Evolutionary conservation across 2,329 filamentous ascomycete genomes (phyloP).

Genomic region (Aspergillus sp.): DNA sequence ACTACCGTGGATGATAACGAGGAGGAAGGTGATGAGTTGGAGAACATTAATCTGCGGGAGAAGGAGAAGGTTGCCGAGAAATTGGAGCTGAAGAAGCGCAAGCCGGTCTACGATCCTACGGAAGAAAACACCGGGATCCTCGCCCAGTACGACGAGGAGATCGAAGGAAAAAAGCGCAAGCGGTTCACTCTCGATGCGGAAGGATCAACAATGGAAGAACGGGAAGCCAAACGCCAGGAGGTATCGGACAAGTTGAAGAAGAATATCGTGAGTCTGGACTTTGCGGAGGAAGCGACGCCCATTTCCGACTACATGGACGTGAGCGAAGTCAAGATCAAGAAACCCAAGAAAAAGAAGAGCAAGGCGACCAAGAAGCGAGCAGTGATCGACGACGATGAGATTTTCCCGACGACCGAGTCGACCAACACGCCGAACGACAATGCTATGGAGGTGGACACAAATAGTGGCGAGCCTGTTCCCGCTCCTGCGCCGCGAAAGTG

Average conservation of each 20-base stretch:
- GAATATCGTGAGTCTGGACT: slow-evolving; percentile 74
- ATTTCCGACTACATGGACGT: slow-evolving; percentile 85
- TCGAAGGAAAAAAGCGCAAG: slow-evolving; percentile 84
- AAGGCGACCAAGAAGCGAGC: slow-evolving; percentile 71
- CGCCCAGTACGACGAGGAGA: slow-evolving; percentile 93
- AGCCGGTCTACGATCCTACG: slow-evolving; percentile 81
- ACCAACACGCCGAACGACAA: slow-evolving; percentile 41
- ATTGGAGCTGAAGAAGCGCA: slow-evolving; percentile 85
- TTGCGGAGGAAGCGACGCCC: slow-evolving; percentile 57
- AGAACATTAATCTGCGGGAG: slow-evolving; percentile 43
- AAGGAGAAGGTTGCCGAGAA: slow-evolving; percentile 57
- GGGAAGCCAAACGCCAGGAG: slow-evolving; percentile 54
- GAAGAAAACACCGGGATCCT: slow-evolving; percentile 69
- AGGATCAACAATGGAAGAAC: slow-evolving; percentile 66
- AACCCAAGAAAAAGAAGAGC: slow-evolving; percentile 82
- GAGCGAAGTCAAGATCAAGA: slow-evolving; percentile 88
- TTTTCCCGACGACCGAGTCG: slow-evolving; percentile 41
- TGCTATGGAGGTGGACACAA: slow-evolving; percentile 75
- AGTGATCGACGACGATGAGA: slow-evolving; percentile 58
- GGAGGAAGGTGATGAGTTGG: slow-evolving; percentile 83
- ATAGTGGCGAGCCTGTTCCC: slow-evolving; percentile 35
- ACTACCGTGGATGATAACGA: slow-evolving; percentile 79
- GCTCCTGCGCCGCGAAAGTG: slow-evolving; percentile 57
- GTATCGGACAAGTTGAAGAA: slow-evolving; percentile 62
- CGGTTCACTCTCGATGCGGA: slow-evolving; percentile 81